Evolutionary conservation across 2,329 filamentous ascomycete species (phyloP).

Genomic region (Botrytis squamosa): DNA sequence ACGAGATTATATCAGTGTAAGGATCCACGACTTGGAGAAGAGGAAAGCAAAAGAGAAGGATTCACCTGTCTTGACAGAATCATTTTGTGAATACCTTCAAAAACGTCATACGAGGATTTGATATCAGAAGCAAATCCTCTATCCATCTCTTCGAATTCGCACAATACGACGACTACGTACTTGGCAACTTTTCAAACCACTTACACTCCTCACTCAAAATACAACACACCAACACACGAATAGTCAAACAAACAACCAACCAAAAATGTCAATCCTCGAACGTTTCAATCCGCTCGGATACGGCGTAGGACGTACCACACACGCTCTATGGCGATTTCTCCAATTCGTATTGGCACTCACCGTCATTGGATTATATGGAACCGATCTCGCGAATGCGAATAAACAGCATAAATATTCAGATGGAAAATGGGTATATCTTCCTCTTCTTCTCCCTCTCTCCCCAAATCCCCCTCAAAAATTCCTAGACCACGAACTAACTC

Average conservation of each 20-base stretch:
- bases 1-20: background rate
- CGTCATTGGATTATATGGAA: constrained; percentile 75
- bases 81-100: background rate
- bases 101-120: background rate
- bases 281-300: constrained; percentile 7
- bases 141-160: background rate
- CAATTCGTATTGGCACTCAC: constrained; percentile 76
- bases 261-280: constrained; percentile 3
- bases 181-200: background rate
- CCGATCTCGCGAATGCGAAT: constrained; percentile 59
- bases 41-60: background rate
- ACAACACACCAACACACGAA: background rate
- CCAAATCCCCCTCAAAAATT: background rate
- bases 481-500: constrained; percentile 4
- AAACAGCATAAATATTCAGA: constrained; percentile 53
- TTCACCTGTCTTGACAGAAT: background rate
- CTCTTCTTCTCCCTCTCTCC: background rate
- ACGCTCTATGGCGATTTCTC: constrained; percentile 65
- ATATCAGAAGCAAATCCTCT: background rate
- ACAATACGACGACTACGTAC: background rate
- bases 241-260: background rate
- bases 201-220: background rate
- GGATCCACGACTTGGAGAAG: background rate
- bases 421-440: constrained; percentile 64
- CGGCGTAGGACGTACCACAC: constrained; percentile 35